A percentile compares a stretch with the other conserved stretches of the same genome.
Evolutionary conservation across 495 filamentous ascomycete species (phyloP).

Genomic region (Penicillium silybi): DNA sequence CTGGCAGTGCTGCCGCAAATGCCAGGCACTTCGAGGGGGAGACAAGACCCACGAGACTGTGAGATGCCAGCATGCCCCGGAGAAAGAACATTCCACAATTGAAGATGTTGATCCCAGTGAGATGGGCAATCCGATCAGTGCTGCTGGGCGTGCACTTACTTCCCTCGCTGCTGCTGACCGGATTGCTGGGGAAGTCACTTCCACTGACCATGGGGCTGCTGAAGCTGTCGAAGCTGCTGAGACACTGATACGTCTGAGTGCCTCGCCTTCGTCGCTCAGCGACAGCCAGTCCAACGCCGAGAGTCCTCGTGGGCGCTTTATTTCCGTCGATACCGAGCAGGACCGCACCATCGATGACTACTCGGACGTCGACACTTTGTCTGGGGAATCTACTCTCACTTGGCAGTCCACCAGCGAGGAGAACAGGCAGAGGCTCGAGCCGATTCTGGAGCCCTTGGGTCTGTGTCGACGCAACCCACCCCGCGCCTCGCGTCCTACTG

Average conservation of each 20-base stretch:
- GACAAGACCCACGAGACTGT: neutral
- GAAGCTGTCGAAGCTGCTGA: too few relatives aligned
- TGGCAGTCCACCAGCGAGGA: neutral
- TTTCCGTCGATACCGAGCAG: neutral
- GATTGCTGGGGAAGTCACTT: neutral
- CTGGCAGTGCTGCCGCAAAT: slow-evolving; percentile 24
- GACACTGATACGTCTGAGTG: neutral
- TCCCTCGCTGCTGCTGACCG: neutral
- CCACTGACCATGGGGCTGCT: neutral
- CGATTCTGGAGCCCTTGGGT: neutral
- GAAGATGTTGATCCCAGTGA: neutral
- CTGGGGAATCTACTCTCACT: neutral
- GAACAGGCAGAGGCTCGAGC: neutral
- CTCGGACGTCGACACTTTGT: neutral
- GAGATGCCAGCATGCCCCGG: neutral
- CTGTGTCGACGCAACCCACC: neutral
- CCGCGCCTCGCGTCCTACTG: neutral
- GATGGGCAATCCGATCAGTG: neutral
- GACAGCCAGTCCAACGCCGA: neutral
- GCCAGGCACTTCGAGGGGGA: neutral
- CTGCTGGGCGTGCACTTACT: neutral
- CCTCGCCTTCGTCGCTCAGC: neutral
- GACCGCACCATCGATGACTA: neutral
- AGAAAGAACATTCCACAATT: neutral
- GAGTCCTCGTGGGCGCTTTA: neutral